phyloP scores from a whole-genome alignment of 2,329 filamentous ascomycete genomes.

The Hortaea werneckii region DNA sequence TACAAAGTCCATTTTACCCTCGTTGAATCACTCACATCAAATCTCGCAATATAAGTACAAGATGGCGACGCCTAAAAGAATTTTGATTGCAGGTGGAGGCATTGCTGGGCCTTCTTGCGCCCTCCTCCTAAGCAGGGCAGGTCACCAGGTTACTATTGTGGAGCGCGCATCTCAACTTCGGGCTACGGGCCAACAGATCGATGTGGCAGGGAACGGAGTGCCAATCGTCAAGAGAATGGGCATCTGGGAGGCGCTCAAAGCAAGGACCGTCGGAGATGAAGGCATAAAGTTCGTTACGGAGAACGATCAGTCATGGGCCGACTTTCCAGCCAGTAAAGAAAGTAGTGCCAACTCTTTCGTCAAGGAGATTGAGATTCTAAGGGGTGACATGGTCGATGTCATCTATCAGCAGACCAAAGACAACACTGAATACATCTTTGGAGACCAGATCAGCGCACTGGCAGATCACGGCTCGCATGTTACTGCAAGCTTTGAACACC shows the following conservation, averaged over 20 bases:
- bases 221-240: conserved; percentile 18
- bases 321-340: conserved; percentile 13
- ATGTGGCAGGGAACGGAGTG: conserved; percentile 19
- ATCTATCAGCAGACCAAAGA: conserved; percentile 26
- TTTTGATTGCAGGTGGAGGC: conserved; percentile 17
- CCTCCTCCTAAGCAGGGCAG: conserved; percentile 8
- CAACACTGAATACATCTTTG: conserved; percentile 12
- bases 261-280: conserved; percentile 11
- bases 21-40: too few relatives aligned
- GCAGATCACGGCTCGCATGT: not conserved
- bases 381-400: conserved; percentile 40
- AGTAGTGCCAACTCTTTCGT: conserved; percentile 25
- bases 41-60: not conserved
- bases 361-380: conserved; percentile 45
- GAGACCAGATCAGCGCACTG: conserved; percentile 4
- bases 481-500: conserved; percentile 5
- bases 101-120: conserved; percentile 16
- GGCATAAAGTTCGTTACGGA: conserved; percentile 17
- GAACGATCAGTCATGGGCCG: conserved; percentile 11
- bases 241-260: conserved; percentile 12
- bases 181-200: conserved; percentile 18
- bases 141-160: conserved; percentile 13
- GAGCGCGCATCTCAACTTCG: conserved; percentile 8
- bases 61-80: conserved; percentile 1
- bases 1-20: too few relatives aligned